Base-by-base conservation (phyloP, 2,329 filamentous ascomycete species). In the Fusarium acutatum region DNA sequence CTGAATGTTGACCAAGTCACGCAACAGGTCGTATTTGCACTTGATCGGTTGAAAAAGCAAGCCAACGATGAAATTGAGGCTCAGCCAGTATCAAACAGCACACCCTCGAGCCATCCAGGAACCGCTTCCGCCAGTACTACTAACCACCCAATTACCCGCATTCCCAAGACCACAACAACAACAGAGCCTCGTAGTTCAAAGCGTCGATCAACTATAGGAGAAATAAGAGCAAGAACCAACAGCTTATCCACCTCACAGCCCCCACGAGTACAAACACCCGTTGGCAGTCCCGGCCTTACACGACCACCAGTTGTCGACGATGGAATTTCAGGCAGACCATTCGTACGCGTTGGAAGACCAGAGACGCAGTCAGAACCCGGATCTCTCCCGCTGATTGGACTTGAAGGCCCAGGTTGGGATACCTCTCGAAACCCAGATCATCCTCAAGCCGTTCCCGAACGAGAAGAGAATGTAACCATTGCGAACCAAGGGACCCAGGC, bases 271-370 rank as follows among this genome's bases (percentile, higher is more conserved):
- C 75, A 73, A 24, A 77, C 74, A 7, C 77, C 78, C 10, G 50
- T 76, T 20, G 75, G 75, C 7, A 79, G 72, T 38, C 68, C 70
- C 14, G 67, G 64, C 9, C 44, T 65, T 24, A 47, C 74, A n/a
- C 77, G 78, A 22, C 75, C 73, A 12, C 74, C 75, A 30, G 46
- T 73, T 14, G 66, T 79, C 12, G 83, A 87, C 58, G 87, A 88
- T 71, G 88, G 88, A 15, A 88, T 90, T 34, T 86, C 87, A 12
- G 87, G 88, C 28, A 87, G 81, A 68, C 88, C 88, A 1, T 90
- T 90, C 73, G 79, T 87, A 18, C 83, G 87, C 30, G 86, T 88
- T 22, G 80, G 80, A 37, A 82, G 80, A 20, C 78, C 81, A 5
- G 80, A 82, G 24, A 73, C 79, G 35, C 69, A 78, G 11, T 73